Evolutionary conservation across 306 rosid genomes (phyloP).

Genomic region (Cicer pinnatifidum): DNA sequence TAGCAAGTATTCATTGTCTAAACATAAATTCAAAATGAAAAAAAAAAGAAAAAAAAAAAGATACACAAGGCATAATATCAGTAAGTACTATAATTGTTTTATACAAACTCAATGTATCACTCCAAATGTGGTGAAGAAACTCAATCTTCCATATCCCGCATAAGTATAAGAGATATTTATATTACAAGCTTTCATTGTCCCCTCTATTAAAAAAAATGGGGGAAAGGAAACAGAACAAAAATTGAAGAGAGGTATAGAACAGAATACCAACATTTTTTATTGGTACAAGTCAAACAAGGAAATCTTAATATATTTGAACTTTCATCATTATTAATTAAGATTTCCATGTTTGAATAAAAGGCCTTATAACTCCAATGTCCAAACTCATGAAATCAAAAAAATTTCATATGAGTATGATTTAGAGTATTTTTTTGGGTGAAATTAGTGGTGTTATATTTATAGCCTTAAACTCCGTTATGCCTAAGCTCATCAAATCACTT

Average conservation of each 20-base stretch:
- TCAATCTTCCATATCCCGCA: slow-evolving; percentile 34
- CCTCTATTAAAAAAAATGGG: slow-evolving; percentile 41
- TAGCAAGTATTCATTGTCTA: background rate
- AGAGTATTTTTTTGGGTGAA: background rate
- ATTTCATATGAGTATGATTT: background rate
- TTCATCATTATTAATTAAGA: background rate
- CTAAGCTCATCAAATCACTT: slow-evolving; percentile 15
- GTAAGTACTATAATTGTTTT: background rate
- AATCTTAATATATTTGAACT: slow-evolving; percentile 29
- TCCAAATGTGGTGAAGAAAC: slow-evolving; percentile 11
- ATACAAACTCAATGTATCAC: background rate
- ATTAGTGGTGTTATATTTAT: background rate
- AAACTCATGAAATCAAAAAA: background rate
- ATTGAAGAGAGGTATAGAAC: slow-evolving; percentile 23
- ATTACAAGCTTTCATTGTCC: slow-evolving; percentile 50
- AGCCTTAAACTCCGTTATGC: slow-evolving; percentile 32
- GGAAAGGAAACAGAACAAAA: slow-evolving; percentile 39
- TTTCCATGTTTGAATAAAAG: slow-evolving; percentile 16
- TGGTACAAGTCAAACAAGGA: slow-evolving; percentile 43
- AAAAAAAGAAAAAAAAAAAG: background rate
- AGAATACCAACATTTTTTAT: slow-evolving; percentile 14
- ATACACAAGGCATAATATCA: too few relatives aligned
- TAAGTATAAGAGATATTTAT: slow-evolving; percentile 39
- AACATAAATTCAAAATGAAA: slow-evolving; percentile 1
- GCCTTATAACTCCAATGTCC: background rate